phyloP scores from a whole-genome alignment of 169 alveolate genomes.

The Cyclospora cayetanensis region DNA sequence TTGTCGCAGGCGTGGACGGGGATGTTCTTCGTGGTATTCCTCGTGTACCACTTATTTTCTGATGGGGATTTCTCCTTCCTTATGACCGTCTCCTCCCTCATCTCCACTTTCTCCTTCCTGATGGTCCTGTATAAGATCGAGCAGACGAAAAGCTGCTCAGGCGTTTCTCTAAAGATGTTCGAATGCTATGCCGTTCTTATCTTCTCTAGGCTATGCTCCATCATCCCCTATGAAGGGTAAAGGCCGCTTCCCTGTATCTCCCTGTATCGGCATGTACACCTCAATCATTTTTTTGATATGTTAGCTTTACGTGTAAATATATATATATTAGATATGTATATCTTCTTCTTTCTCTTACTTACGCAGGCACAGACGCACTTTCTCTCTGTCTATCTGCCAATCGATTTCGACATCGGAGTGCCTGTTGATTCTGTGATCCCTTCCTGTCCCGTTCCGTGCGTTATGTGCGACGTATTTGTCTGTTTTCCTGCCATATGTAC shows the following conservation, averaged over 20 bases:
- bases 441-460: background rate
- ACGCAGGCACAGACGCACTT: background rate
- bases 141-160: slow-evolving; percentile 84
- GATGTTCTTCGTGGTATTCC: slow-evolving; percentile 79
- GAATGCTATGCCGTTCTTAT: slow-evolving; percentile 87
- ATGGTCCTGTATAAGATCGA: slow-evolving; percentile 89
- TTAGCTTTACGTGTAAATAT: background rate
- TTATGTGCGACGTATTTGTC: background rate
- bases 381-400: background rate
- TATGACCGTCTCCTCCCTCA: slow-evolving; percentile 90
- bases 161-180: slow-evolving; percentile 91
- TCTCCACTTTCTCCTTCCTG: slow-evolving; percentile 89
- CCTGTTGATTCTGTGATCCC: background rate
- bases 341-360: background rate
- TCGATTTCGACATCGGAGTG: background rate
- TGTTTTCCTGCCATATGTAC: background rate
- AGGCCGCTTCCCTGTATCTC: slow-evolving; percentile 3
- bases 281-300: background rate
- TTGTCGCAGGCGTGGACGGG: slow-evolving; percentile 76
- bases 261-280: background rate
- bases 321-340: background rate
- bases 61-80: slow-evolving; percentile 95
- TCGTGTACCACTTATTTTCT: slow-evolving; percentile 85
- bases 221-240: slow-evolving; percentile 93
- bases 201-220: slow-evolving; percentile 88